Evolutionary conservation across 148 eudicot genomes (phyloP), one percentile per base, ranked within the genome.

Genomic region (Polygonum aviculare): DNA sequence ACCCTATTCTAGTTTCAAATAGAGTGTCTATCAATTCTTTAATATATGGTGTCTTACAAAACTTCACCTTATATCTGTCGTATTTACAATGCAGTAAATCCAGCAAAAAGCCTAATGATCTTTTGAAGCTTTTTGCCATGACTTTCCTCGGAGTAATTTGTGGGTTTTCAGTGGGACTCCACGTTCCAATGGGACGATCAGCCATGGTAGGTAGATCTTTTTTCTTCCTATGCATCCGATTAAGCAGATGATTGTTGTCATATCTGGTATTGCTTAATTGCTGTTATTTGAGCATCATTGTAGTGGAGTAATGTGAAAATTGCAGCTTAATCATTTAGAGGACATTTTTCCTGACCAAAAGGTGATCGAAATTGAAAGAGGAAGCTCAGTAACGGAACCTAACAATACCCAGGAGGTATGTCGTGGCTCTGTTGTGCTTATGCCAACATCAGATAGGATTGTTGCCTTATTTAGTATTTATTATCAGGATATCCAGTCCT

Each of bases 291-390:
- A 14, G 54, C 14, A 41, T 72, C 33, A 48, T 48, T 19, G 19
- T 19, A n/a, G 0, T 45, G 54, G 51, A 72, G 1, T n/a, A 44
- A 35, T 72, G 54, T 72, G 50, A 41, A 48, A n/a, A 44, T 11
- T 72, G 75, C 75, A 72, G 75, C 54, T 72, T 11, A 19, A 72
- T 41, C 75, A 41, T 72, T 72, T 72, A 72, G 75, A 16, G 19
- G 75, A 45, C 35, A 7, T 21, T 26, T 14, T 72, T 44, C 35
- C 54, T 41, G 52, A 44, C 45, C 75, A 11, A n/a, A 48, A 72
- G 11, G 75, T 21, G 36, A 41, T 70, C 39, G 16, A 62, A 26
- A 26, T 38, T 36, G 54, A 72, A 19, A 45, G 35, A 72, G 75
- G 54, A 72, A 44, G 16, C 54, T 48, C 75, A 72, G 50, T 26